These are phyloP conservation scores for Ephemerocybe angulata DNA, from an alignment of 768 basidiomycete species.

Conservation along the genomic window DNA sequence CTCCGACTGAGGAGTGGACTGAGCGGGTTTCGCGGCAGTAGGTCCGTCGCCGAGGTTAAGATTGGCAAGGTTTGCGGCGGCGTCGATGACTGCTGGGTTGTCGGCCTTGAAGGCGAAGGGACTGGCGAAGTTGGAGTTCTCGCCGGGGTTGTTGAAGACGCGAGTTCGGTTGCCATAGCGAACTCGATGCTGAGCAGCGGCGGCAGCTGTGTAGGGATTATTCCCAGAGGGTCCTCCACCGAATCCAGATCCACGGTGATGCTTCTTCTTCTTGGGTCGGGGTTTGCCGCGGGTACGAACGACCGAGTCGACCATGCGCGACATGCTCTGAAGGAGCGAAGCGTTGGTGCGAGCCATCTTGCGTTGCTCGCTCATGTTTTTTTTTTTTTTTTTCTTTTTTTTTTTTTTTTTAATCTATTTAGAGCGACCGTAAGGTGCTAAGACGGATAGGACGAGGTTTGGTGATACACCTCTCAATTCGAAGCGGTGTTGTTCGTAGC, in stretches of 20 bases:
- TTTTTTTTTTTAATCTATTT: slow-evolving; percentile 1
- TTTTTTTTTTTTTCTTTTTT: slow-evolving; percentile 2
- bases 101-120: neutral
- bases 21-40: too few relatives aligned
- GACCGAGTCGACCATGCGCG: neutral
- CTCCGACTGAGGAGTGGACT: neutral
- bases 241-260: too few relatives aligned
- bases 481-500: slow-evolving; percentile 1
- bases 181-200: neutral
- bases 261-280: neutral
- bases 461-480: slow-evolving; percentile 5
- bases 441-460: slow-evolving; percentile 9
- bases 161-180: neutral
- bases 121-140: neutral
- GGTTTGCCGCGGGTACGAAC: neutral
- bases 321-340: neutral
- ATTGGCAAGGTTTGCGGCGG: too few relatives aligned
- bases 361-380: neutral
- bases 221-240: too few relatives aligned
- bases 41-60: too few relatives aligned
- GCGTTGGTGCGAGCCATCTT: neutral
- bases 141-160: neutral
- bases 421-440: neutral
- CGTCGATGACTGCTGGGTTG: neutral
- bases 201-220: neutral